Percentiles rank a stretch among this genome's conserved stretches.
phyloP scores from a whole-genome alignment of 1,139 yeast genomes.

The Candida sp. region DNA sequence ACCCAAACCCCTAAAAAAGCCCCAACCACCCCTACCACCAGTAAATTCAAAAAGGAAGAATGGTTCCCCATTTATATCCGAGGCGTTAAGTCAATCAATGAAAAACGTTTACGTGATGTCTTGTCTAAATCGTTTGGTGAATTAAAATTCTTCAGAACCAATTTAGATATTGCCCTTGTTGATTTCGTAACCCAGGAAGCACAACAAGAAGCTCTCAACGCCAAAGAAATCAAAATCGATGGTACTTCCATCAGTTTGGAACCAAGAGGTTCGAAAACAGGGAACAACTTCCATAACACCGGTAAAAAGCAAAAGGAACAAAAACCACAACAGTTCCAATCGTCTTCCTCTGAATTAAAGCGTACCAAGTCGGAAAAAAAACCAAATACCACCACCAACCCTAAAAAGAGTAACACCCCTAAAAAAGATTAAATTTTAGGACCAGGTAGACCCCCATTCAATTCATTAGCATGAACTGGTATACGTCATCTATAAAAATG shows the following conservation, averaged over 20 bases:
- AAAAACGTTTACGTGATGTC: conserved; percentile 53
- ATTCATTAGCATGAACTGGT: not conserved
- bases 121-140: conserved; percentile 61
- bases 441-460: not conserved
- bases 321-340: conserved; percentile 1
- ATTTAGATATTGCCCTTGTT: conserved; percentile 46
- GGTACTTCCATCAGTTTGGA: conserved; percentile 42
- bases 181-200: conserved; percentile 56
- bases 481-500: not conserved
- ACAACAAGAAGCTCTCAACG: conserved; percentile 52
- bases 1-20: conserved; percentile 5
- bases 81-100: conserved; percentile 41
- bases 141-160: conserved; percentile 42
- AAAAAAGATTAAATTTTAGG: not conserved
- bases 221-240: conserved; percentile 34
- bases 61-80: conserved; percentile 55
- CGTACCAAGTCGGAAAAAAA: conserved; percentile 1
- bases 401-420: not conserved
- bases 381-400: not conserved
- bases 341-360: not conserved
- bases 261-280: conserved; percentile 37
- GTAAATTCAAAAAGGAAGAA: conserved; percentile 41
- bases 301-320: conserved; percentile 5
- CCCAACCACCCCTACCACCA: conserved; percentile 12
- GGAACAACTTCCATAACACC: conserved; percentile 11